These are phyloP conservation scores for Sugiyamaella xylanicola DNA, from an alignment of 1,139 yeast species.

Conservation along the genomic window DNA sequence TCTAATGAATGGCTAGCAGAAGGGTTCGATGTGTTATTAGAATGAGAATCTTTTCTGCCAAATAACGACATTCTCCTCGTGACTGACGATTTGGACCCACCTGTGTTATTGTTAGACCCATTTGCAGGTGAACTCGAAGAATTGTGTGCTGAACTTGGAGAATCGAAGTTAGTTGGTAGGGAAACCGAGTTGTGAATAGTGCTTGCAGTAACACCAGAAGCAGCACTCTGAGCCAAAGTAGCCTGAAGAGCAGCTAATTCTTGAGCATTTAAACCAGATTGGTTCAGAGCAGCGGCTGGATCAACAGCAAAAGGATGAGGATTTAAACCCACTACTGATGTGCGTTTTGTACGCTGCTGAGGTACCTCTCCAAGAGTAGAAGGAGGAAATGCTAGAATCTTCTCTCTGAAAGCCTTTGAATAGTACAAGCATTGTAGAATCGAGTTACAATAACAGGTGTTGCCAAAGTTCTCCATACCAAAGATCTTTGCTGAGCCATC, in stretches of 20 bases:
- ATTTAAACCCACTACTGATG: constrained; percentile 38
- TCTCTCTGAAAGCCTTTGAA: constrained; percentile 65
- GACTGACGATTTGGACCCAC: constrained; percentile 16
- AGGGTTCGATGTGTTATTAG: constrained; percentile 5
- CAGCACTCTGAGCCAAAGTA: constrained; percentile 27
- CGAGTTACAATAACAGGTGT: constrained; percentile 93
- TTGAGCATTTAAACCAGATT: constrained; percentile 18
- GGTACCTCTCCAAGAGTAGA: neutral
- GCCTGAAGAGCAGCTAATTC: constrained; percentile 23
- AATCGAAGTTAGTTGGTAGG: constrained; percentile 16
- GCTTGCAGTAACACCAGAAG: constrained; percentile 26
- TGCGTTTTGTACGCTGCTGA: constrained; percentile 25
- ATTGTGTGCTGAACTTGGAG: constrained; percentile 13
- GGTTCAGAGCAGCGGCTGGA: constrained; percentile 33
- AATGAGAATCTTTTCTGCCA: constrained; percentile 28
- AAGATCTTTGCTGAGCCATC: constrained; percentile 56
- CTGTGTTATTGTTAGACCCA: constrained; percentile 5
- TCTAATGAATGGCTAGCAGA: neutral
- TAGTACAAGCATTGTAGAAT: constrained; percentile 85
- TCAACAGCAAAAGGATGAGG: constrained; percentile 44
- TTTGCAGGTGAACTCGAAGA: constrained; percentile 2
- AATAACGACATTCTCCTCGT: constrained; percentile 31
- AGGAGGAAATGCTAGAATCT: constrained; percentile 49
- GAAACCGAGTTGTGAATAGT: constrained; percentile 22
- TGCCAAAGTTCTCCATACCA: constrained; percentile 94